A percentile compares a stretch with the other conserved stretches of the same genome.
Evolutionary conservation across 176 grass and related monocot genomes (phyloP).

Genomic region (Hsuehochloa calcarea): DNA sequence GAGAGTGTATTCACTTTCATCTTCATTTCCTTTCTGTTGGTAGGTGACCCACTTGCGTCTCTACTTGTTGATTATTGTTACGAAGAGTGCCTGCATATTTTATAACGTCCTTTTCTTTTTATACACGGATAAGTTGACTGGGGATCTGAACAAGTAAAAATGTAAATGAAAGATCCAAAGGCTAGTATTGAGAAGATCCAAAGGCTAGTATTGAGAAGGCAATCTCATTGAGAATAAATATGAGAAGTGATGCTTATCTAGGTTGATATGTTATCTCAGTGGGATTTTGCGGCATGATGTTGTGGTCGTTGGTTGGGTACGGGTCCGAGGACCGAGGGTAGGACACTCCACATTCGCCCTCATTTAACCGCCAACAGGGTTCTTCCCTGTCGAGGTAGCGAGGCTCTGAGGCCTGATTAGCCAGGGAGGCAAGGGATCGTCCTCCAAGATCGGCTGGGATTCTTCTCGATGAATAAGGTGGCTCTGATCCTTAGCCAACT

Average conservation of each 20-base stretch:
- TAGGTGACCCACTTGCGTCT: slow-evolving; percentile 38
- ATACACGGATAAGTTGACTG: slow-evolving; percentile 20
- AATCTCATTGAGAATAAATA: background rate
- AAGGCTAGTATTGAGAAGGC: background rate
- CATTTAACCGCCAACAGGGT: no score
- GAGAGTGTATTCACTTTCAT: slow-evolving; percentile 85
- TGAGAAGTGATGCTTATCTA: background rate
- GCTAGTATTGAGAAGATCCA: background rate
- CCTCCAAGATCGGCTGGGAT: no score
- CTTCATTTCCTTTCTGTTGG: slow-evolving; percentile 86
- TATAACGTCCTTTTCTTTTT: background rate
- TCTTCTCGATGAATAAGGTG: no score
- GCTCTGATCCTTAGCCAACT: no score
- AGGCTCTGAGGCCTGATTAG: no score
- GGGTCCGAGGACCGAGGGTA: no score
- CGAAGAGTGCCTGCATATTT: background rate
- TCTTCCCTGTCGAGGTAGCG: no score
- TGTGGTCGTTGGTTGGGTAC: no score
- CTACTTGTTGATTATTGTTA: slow-evolving; percentile 32
- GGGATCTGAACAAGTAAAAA: slow-evolving; percentile 13
- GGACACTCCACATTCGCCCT: no score
- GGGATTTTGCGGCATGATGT: no score
- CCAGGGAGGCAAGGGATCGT: no score
- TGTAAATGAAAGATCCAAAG: background rate
- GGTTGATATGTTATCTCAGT: slow-evolving; percentile 12